Evolutionary conservation across 2,329 filamentous ascomycete species (phyloP), one percentile per base, ranked within the genome.

Genomic region (Fusarium mexicanum): DNA sequence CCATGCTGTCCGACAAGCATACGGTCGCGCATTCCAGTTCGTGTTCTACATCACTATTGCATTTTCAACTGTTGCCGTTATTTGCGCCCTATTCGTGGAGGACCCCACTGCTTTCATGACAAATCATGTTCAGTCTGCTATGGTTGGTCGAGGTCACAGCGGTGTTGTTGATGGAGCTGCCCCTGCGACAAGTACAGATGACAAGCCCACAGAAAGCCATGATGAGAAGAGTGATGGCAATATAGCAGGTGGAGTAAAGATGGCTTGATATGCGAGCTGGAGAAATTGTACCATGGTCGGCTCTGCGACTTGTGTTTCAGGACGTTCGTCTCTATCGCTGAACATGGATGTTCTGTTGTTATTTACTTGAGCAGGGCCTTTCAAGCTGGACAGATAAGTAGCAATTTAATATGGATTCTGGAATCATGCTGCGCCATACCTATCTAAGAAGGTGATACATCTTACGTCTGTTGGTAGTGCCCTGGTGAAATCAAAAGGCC

Each of bases 71-170:
- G 8, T 69, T 11, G 41, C 67, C 3, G 29, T 70, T 1, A 37
- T 69, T 12, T 69, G 65, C 14, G 61, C 67, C 8, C 4, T 70
- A 2, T 70, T 68, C 16, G 46, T 70, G 0, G 59, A 69, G 20
- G 67, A 70, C 17, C 65, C 67, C 0, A 67, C 59, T 24, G 40
- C 67, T 41, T 69, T 59, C 10, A 70, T 69, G 67, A 70, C 67
- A 1, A 70, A 70, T 14, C 67, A 70, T 8, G 53, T 69, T 18
- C 67, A 70, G 13, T 64, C 67, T 6, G 60, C 65, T 1, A 70
- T 70, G 67, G 20, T 58, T 1, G 40, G 50, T 18, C 35, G 51
- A 26, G 38, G 24, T 26, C 24, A 63, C 4, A 26, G 5, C 1
- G 24, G 16, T 2, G 60, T 38, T 4, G 31, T 44, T n/a, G 16